Evolutionary conservation across 2,329 filamentous ascomycete genomes (phyloP).

Genomic region (Thielaviopsis populi): DNA sequence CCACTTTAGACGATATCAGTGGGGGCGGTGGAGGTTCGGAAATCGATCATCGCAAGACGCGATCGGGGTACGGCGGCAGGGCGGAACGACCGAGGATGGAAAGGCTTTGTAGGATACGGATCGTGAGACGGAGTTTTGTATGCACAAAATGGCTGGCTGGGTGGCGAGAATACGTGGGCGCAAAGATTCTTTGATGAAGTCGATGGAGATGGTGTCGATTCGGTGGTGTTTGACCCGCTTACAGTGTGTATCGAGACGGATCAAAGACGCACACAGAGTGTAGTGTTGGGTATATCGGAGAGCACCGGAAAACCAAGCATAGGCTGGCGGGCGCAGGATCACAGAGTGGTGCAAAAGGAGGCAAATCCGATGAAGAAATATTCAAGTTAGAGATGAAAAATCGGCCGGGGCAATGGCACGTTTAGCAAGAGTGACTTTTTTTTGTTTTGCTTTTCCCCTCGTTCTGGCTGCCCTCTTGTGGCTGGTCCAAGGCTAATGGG

Average conservation of each 20-base stretch:
- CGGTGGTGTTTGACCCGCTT: neutral
- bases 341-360: neutral
- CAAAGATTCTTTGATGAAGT: neutral
- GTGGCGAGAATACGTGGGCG: neutral
- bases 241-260: neutral
- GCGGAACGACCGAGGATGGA: neutral
- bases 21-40: neutral
- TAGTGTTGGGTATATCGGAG: neutral
- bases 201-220: neutral
- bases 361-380: neutral
- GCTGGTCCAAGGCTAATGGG: neutral
- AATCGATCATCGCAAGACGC: conserved; percentile 4
- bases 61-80: neutral
- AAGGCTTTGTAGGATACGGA: neutral
- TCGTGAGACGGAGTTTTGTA: neutral
- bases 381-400: neutral
- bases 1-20: neutral
- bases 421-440: neutral
- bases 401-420: neutral
- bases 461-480: neutral
- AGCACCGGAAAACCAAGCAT: neutral
- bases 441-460: neutral
- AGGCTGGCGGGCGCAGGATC: neutral
- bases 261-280: neutral
- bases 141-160: neutral